phyloP scores from a whole-genome alignment of 2,329 filamentous ascomycete species.

The Cytospora schulzeri region DNA sequence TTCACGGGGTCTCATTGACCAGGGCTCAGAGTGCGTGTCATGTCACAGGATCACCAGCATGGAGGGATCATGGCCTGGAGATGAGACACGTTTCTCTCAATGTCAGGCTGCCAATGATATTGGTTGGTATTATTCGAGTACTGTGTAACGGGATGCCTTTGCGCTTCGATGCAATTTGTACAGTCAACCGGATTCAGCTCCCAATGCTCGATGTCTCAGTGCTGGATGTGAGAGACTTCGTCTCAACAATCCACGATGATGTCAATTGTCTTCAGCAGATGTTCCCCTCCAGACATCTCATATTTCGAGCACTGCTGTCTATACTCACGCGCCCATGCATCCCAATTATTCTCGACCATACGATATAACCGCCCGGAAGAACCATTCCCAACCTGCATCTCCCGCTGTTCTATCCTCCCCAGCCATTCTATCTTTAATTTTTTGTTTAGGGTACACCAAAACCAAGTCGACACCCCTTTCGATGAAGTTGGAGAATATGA shows the following conservation, averaged over 20 bases:
- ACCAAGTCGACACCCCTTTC: background rate
- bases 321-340: background rate
- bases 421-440: constrained; percentile 13
- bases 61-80: no score
- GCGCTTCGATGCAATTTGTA: no score
- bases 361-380: background rate
- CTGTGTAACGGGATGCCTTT: no score
- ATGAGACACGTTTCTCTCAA: no score
- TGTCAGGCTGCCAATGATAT: no score
- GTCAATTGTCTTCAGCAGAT: background rate
- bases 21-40: no score
- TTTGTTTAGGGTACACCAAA: constrained; percentile 2
- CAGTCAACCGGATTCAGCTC: no score
- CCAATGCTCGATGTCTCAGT: no score
- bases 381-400: no score
- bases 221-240: no score
- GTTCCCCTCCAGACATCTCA: constrained; percentile 5
- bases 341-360: background rate
- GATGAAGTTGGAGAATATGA: background rate
- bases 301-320: background rate
- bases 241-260: background rate
- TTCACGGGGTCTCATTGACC: background rate
- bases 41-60: background rate
- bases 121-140: no score
- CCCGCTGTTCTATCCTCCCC: background rate